Base-by-base conservation (phyloP, 2,329 filamentous ascomycete genomes). In the Coniochaeta sp. region DNA sequence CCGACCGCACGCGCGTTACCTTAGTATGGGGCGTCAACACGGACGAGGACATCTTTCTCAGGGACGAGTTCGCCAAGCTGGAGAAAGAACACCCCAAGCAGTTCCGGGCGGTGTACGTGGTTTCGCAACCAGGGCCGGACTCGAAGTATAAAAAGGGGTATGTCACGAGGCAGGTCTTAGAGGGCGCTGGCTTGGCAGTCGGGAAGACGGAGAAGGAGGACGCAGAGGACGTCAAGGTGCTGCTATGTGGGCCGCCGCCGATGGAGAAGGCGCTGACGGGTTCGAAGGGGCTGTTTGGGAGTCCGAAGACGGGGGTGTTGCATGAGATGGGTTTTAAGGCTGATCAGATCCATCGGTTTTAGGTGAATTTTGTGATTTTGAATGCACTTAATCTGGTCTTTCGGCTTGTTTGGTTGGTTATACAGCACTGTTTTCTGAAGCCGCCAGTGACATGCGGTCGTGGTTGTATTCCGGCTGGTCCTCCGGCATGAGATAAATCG, bases 1-100 rank as follows among this genome's bases (percentile, higher is more conserved):
- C 77, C 1, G 88, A 90, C 65, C 76, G 75, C 61, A 90, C 88
- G 1, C 79, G 78, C 59, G 77, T 90, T 50, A 85, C 82, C 0
- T 77, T 91, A 0, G 75, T 91, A 0, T 89, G 85, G 67, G 88
- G 87, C 36, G 85, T 85, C 61, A 89, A 89, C 64, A 81, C 78
- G 0, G 84, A 88, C 59, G 72, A 78, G 40, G 89, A 91, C 67
- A 74, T 89, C 1, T 71, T 88, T 1, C 70, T 89, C 14, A 74
- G 73, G 58, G 71, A 80, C 1, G 83, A 88, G 69, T 78, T 88
- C 12, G 79, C 81, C 24, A 71, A 70, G 2, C 77, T 83, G 26
- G 79, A 81, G 67, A 66, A 68, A 50, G 69, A 73, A 55, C 80
- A 77, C 61, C 82, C 86, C 0, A 81, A 73, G 4, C 78, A 84